Conservation (phyloP, 768 basidiomycete species). For the Russula dissimulans region DNA sequence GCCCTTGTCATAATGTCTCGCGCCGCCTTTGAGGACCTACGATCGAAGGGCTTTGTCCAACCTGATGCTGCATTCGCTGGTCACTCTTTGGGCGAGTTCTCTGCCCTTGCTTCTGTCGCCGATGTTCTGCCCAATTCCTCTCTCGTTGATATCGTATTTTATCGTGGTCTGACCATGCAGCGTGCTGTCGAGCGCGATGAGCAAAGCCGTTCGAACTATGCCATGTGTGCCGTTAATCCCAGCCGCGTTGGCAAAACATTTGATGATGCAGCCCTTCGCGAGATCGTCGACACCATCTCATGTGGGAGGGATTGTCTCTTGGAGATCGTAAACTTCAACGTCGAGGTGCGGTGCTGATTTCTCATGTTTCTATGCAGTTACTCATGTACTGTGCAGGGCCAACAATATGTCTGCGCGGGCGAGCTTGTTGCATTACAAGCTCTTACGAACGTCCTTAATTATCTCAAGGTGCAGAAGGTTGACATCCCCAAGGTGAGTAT, state of each 20-base stretch:
- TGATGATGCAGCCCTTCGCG: constrained; percentile 90
- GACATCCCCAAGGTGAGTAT: constrained; percentile 71
- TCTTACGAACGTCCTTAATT: constrained; percentile 93
- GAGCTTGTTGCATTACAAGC: constrained; percentile 90
- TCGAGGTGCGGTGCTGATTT: constrained; percentile 48
- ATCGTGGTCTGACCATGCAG: constrained; percentile 99
- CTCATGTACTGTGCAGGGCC: constrained; percentile 48
- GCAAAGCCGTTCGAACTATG: constrained; percentile 89
- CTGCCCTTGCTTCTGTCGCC: constrained; percentile 94
- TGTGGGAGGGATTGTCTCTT: constrained; percentile 68
- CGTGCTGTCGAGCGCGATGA: constrained; percentile 96
- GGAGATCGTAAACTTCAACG: constrained; percentile 98
- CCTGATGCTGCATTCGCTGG: constrained; percentile 90
- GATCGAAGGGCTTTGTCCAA: constrained; percentile 90
- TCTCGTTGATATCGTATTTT: constrained; percentile 97
- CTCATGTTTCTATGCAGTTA: background rate
- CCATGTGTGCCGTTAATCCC: constrained; percentile 99
- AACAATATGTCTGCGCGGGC: constrained; percentile 99
- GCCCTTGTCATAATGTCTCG: constrained; percentile 98
- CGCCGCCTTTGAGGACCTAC: constrained; percentile 98
- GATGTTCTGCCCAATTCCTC: constrained; percentile 93
- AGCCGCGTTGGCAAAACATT: constrained; percentile 91
- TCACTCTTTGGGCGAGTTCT: constrained; percentile 98
- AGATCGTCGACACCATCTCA: constrained; percentile 90
- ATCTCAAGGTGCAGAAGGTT: constrained; percentile 92